A percentile compares a stretch with the other conserved stretches of the same genome.
Evolutionary conservation across 441 rosid species (phyloP).

Genomic region (Corymbia citriodora): DNA sequence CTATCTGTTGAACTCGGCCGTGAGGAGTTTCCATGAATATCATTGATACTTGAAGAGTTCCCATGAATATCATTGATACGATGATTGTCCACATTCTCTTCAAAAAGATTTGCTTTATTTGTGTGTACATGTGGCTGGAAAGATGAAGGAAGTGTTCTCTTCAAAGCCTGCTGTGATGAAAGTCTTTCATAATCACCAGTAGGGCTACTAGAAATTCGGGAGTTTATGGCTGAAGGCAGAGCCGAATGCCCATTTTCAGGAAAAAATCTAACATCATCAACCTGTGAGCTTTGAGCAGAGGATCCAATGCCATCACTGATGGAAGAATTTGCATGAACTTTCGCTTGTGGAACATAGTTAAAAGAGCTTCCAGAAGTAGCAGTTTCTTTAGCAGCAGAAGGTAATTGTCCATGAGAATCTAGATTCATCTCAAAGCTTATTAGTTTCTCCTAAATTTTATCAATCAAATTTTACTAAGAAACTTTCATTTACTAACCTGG

Average conservation of each 20-base stretch:
- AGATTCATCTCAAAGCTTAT: background rate
- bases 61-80: conserved; percentile 27
- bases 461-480: background rate
- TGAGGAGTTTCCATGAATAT: conserved; percentile 30
- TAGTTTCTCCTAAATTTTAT: background rate
- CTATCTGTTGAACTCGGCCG: conserved; percentile 34
- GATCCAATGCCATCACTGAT: conserved; percentile 15
- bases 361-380: conserved; percentile 37
- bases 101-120: conserved; percentile 13
- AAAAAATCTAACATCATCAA: conserved; percentile 26
- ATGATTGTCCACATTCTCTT: conserved; percentile 21
- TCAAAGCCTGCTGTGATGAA: conserved; percentile 62
- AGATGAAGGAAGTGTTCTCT: conserved; percentile 64
- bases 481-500: conserved; percentile 12
- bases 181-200: conserved; percentile 44
- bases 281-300: conserved; percentile 8
- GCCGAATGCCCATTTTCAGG: conserved; percentile 30
- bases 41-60: conserved; percentile 20
- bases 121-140: conserved; percentile 20
- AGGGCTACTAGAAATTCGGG: conserved; percentile 42
- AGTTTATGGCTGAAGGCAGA: conserved; percentile 33
- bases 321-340: conserved; percentile 13
- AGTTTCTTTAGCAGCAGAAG: conserved; percentile 14
- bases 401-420: conserved; percentile 29
- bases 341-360: conserved; percentile 8